Base-by-base conservation (phyloP, 1,139 yeast genomes). In the Geotrichum histeridarum region DNA sequence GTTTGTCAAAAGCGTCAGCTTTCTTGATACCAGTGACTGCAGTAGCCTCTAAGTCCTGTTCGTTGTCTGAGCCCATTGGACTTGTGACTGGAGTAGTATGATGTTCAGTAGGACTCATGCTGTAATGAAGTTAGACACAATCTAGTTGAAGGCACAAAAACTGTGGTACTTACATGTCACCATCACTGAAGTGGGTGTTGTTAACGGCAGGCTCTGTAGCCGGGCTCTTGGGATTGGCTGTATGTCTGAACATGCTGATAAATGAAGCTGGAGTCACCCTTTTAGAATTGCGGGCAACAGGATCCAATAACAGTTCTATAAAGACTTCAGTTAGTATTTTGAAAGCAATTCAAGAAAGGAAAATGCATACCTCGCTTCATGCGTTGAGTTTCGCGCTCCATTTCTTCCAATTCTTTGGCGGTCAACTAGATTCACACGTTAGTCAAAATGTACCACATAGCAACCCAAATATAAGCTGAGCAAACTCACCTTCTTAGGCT, bases 361-460 rank as follows among this genome's bases (percentile, higher is more conserved):
- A 22, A 8, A 27, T 17, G 36, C 57, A 30, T 50, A 56, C 62
- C 63, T 45, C 72, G 57, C 42, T 60, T 64, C 48, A 68, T 57
- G 36, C 71, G 56, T 48, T 63, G 67, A 4, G 70, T 63, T 53
- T 69, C 71, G 46, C 59, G 60, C 35, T 63, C 65, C 55, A 69
- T 63, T 37, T 65, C 63, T 49, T 67, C 70, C 22, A 61, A 51
- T 2, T 67, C 71, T 52, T 67, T 70, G 49, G 66, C 68, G 27
- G 59, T 52, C 31, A 57, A 15, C 56, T 54, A 27, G 2, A 30
- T 2, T 36, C 15, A 47, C 33, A 33, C 3, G 38, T 27, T 41
- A 36, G 53, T 36, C 22, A n/a, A n/a, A 8, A 37, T 22, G 27
- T 22, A 22, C 5, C 27, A 5, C 8, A 31, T 47, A n/a, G 6